Base-by-base conservation (phyloP, 2,329 filamentous ascomycete genomes). In the Epicoccum sorghinum region DNA sequence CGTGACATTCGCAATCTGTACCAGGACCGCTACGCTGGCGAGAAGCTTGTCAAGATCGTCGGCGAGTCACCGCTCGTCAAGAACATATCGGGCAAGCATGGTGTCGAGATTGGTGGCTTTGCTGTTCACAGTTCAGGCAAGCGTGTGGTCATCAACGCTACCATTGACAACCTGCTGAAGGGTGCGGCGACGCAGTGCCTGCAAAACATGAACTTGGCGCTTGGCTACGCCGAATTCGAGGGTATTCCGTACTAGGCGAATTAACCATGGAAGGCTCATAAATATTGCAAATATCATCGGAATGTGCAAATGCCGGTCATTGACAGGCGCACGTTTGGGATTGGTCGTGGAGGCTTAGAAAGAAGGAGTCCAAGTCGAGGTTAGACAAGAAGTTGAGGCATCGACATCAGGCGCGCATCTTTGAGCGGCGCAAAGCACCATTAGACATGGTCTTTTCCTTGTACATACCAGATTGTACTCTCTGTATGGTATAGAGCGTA, bases 151-250 rank as follows among this genome's bases (percentile, higher is more conserved):
- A 85, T 98, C 59, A 96, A 93, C 71, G 90, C 89, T 14, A 96
- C 90, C 3, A 96, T 97, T 68, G 93, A 97, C 77, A 96, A 97
- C 77, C 79, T 97, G 64, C 82, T 95, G 66, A 97, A 97, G 85
- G 93, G 93, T 56, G 93, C 93, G 48, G 90, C 90, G 6, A 96
- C 93, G 9, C 93, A 96, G 75, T 96, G 92, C 79, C 78, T 96
- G 74, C 93, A 96, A 82, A 96, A 96, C 77, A 95, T 96, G 90
- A 96, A 96, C 77, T 81, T 96, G 54, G 89, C 90, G n/a, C 83
- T 96, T 9, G 91, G 91, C 40, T 96, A 93, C 71, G 87, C 85
- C 40, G 91, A 96, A 78, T 96, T 91, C 70, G 89, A 96, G 72
- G 91, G 91, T 36, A 96, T 96, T 62, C 91, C 91, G 29, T 73